Evolutionary conservation across 1,284 basidiomycete species (phyloP), one percentile per base, ranked within the genome.

Genomic region (Fomitiporia mediterranea): DNA sequence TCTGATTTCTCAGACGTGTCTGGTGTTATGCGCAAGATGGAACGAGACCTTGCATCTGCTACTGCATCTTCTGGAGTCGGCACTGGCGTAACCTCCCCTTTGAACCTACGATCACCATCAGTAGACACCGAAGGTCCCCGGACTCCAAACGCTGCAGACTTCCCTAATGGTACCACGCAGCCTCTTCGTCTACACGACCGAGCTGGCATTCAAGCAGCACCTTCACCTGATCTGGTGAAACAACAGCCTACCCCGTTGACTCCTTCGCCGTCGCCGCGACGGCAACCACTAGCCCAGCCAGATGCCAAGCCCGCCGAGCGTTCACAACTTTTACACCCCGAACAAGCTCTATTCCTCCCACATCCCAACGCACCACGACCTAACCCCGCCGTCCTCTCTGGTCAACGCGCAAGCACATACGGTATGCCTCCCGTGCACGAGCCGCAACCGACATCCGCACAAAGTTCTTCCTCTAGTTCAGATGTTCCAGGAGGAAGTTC

Each of bases 321-420:
- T 17, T 13, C 42, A 15, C 60, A 53, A 15, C 60, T 17, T 60
- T 51, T 57, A 37, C 44, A 32, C 0, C 59, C 49, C 3, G 51
- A 54, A n/a, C 51, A 58, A 42, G 53, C 52, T 25, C 66, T 84
- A 21, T 89, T 87, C 67, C 72, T 83, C 15, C 87, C 86, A 0
- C 86, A 89, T 64, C 86, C 86, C 0, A 83, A 84, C 63, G 86
- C 86, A 1, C 86, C 86, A 0, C 85, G 83, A 51, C 75, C 82
- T 0, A 65, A 73, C 1, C 62, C 67, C 11, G 57, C 69, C 15
- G 69, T 74, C 9, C 64, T 69, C 30, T 81, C 58, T 75, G 76
- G 38, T 57, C 67, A 53, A 63, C 65, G 30, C 52, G 60, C 17
- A 62, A 66, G 32, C 35, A 62, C 27, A 57, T 63, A 38, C 56